A percentile compares a stretch with the other conserved stretches of the same genome.
Evolutionary conservation across 371 early-diverging fungal genomes (phyloP).

Genomic region (Encephalitozoon hellem): DNA sequence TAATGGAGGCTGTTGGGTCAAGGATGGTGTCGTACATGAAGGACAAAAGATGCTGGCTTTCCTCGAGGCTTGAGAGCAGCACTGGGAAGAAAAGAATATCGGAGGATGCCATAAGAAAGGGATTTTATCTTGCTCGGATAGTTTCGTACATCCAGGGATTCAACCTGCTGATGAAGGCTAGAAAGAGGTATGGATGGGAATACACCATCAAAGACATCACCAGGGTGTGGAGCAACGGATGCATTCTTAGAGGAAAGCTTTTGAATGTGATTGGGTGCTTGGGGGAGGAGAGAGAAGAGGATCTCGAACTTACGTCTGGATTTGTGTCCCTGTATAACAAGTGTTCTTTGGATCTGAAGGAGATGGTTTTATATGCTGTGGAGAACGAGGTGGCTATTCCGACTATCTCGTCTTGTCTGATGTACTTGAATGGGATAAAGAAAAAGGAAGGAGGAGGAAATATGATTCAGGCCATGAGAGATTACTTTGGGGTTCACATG

Average conservation of each 20-base stretch:
- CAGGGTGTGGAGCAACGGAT: slow-evolving; percentile 95
- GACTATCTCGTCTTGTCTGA: slow-evolving; percentile 75
- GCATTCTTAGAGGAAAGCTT: slow-evolving; percentile 73
- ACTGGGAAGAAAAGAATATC: slow-evolving; percentile 62
- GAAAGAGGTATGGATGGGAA: slow-evolving; percentile 78
- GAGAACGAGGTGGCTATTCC: slow-evolving; percentile 79
- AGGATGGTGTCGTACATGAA: slow-evolving; percentile 86
- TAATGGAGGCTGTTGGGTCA: slow-evolving; percentile 90
- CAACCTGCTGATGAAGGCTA: slow-evolving; percentile 88
- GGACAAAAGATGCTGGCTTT: slow-evolving; percentile 77
- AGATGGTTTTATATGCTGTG: slow-evolving; percentile 71
- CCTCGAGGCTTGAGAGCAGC: slow-evolving; percentile 63
- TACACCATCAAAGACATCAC: slow-evolving; percentile 86
- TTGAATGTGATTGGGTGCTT: slow-evolving; percentile 24
- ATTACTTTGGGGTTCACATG: slow-evolving; percentile 93
- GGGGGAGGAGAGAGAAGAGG: not conserved
- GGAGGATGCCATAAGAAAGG: slow-evolving; percentile 65
- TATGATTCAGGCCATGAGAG: slow-evolving; percentile 86
- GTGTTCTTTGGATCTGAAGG: slow-evolving; percentile 77
- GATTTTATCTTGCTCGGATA: slow-evolving; percentile 86
- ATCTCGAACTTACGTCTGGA: slow-evolving; percentile 23
- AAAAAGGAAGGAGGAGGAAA: slow-evolving; percentile 77
- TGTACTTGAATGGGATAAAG: slow-evolving; percentile 77
- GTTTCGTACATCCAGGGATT: slow-evolving; percentile 96
- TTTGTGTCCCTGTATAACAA: slow-evolving; percentile 59